Evolutionary conservation across 441 rosid species (phyloP).

Genomic region (Gossypium aridum): DNA sequence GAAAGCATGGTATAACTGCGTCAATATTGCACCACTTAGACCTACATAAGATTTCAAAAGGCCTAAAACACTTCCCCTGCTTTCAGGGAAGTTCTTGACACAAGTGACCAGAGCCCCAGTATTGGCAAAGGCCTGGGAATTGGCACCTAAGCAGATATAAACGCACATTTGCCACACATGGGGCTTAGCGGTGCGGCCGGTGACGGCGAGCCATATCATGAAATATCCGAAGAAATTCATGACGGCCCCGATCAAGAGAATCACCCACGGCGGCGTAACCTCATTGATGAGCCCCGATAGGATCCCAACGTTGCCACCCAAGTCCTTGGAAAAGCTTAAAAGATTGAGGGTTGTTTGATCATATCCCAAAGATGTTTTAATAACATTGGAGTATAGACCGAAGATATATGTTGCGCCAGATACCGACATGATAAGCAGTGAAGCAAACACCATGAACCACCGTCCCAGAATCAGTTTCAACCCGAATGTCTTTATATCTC

Average conservation of each 20-base stretch:
- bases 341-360: conserved; percentile 62
- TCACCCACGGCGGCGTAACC: conserved; percentile 50
- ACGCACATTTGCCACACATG: conserved; percentile 65
- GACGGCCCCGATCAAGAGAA: conserved; percentile 38
- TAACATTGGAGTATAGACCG: conserved; percentile 44
- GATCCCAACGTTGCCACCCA: conserved; percentile 64
- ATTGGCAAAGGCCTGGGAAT: conserved; percentile 62
- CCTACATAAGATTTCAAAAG: conserved; percentile 56
- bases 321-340: conserved; percentile 60
- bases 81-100: conserved; percentile 54
- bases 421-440: conserved; percentile 48
- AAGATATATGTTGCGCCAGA: conserved; percentile 74
- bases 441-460: conserved; percentile 64
- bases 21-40: conserved; percentile 56
- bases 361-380: conserved; percentile 48
- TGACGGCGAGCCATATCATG: conserved; percentile 64
- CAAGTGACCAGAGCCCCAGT: conserved; percentile 44
- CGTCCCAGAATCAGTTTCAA: conserved; percentile 37
- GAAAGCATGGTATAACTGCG: conserved; percentile 49
- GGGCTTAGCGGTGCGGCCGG: conserved; percentile 33
- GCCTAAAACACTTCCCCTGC: conserved; percentile 56
- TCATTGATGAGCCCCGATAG: conserved; percentile 55
- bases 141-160: conserved; percentile 47
- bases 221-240: conserved; percentile 63
- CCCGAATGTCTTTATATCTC: conserved; percentile 30